Evolutionary conservation across 1,284 basidiomycete species (phyloP).

Genomic region (Gymnopus androsaceus): DNA sequence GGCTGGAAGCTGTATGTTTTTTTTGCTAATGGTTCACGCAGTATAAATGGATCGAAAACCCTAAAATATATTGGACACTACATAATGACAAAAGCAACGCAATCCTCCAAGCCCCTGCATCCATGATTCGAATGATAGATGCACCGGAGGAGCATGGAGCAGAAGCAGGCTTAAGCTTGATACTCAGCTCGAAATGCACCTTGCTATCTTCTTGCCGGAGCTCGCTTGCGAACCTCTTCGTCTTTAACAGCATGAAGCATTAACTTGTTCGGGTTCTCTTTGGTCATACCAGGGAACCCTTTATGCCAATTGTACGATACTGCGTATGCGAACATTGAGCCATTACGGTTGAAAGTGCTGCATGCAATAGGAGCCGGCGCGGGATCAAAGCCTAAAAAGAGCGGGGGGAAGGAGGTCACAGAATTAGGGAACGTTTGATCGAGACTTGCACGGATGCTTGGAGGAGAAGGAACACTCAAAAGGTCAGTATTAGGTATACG

Average conservation of each 20-base stretch:
- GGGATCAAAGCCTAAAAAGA: constrained; percentile 62
- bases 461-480: not conserved
- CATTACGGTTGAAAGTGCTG: constrained; percentile 82
- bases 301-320: constrained; percentile 90
- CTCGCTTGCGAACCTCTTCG: constrained; percentile 78
- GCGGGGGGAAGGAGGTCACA: not conserved
- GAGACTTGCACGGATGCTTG: too few relatives aligned
- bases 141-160: too few relatives aligned
- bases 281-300: constrained; percentile 84
- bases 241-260: constrained; percentile 91
- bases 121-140: too few relatives aligned
- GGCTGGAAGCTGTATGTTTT: too few relatives aligned
- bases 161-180: not conserved
- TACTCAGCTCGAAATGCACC: not conserved
- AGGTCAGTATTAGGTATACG: constrained; percentile 24
- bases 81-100: too few relatives aligned
- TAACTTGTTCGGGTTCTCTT: constrained; percentile 79
- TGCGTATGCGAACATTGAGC: constrained; percentile 88
- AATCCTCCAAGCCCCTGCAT: too few relatives aligned
- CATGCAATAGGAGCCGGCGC: constrained; percentile 70
- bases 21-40: too few relatives aligned
- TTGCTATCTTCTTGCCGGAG: constrained; percentile 47
- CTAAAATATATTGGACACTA: too few relatives aligned
- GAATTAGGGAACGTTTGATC: too few relatives aligned
- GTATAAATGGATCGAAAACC: too few relatives aligned